Percentiles rank a stretch among this genome's conserved stretches.
phyloP scores from a whole-genome alignment of 2,329 filamentous ascomycete species.

The Aureobasidium sp. region DNA sequence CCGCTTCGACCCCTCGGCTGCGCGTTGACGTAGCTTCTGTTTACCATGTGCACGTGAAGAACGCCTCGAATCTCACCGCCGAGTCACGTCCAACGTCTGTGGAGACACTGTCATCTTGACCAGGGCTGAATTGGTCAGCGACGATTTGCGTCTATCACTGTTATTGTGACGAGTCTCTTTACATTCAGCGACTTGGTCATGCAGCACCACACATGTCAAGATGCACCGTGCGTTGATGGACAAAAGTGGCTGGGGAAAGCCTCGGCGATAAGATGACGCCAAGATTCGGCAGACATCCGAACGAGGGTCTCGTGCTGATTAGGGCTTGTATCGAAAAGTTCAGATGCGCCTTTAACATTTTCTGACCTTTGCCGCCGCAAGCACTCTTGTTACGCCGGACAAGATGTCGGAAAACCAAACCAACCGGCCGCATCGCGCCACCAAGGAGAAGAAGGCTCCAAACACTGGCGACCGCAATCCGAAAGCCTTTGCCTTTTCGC shows the following conservation, averaged over 20 bases:
- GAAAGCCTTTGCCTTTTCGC: conserved; percentile 81
- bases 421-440: conserved; percentile 77
- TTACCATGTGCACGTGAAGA: conserved; percentile 7
- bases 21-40: conserved; percentile 6
- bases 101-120: not conserved
- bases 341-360: conserved; percentile 8
- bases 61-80: not conserved
- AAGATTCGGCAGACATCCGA: not conserved
- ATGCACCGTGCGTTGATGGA: not conserved
- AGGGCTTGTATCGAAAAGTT: conserved; percentile 6
- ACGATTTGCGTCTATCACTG: no score
- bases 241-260: not conserved
- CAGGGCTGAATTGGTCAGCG: not conserved
- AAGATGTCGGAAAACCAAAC: conserved; percentile 53
- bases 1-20: conserved; percentile 4
- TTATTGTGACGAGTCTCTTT: not conserved
- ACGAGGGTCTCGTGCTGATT: not conserved
- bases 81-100: no score
- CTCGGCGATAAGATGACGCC: conserved; percentile 14
- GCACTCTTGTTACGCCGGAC: not conserved
- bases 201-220: not conserved
- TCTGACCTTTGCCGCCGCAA: conserved; percentile 11
- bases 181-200: not conserved
- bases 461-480: conserved; percentile 63
- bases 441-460: conserved; percentile 79